A percentile compares a stretch with the other conserved stretches of the same genome.
phyloP scores from a whole-genome alignment of 495 filamentous ascomycete species.

The Chaetomidium leptoderma region DNA sequence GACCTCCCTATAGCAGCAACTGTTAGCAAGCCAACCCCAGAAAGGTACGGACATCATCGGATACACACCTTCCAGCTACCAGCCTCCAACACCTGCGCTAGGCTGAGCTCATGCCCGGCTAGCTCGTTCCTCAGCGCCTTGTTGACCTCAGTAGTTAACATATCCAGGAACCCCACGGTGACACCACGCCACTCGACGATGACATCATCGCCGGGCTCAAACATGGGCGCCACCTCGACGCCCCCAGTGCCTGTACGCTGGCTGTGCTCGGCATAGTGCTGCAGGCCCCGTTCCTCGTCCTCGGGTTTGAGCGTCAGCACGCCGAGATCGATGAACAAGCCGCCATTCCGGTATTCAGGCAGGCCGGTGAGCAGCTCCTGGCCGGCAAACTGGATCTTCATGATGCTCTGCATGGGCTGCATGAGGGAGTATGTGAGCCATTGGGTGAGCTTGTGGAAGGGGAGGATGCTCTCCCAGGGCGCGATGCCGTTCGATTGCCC shows the following conservation, averaged over 20 bases:
- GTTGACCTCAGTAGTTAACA: constrained; percentile 70
- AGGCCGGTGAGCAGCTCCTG: constrained; percentile 75
- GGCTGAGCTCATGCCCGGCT: constrained; percentile 54
- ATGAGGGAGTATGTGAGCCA: constrained; percentile 83
- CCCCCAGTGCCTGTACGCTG: constrained; percentile 69
- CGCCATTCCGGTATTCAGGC: constrained; percentile 85
- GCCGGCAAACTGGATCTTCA: constrained; percentile 73
- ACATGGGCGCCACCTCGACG: constrained; percentile 68
- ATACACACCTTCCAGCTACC: constrained; percentile 85
- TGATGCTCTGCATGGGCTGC: constrained; percentile 76
- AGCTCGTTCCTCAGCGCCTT: constrained; percentile 46
- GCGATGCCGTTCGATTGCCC: constrained; percentile 44
- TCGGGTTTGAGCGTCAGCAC: constrained; percentile 68
- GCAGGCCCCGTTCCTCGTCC: constrained; percentile 62
- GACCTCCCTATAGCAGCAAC: constrained; percentile 63
- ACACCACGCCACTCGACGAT: constrained; percentile 84
- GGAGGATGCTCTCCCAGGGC: constrained; percentile 89
- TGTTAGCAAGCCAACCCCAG: neutral
- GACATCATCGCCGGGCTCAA: constrained; percentile 74
- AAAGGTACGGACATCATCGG: neutral
- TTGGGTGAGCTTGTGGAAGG: constrained; percentile 79
- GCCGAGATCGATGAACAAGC: constrained; percentile 76
- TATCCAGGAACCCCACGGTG: constrained; percentile 80
- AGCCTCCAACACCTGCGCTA: constrained; percentile 81
- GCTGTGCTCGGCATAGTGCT: constrained; percentile 68